These are phyloP conservation scores for Pseudoperonospora humuli DNA, from an alignment of 352 stramenopile species.

Conservation along the genomic window DNA sequence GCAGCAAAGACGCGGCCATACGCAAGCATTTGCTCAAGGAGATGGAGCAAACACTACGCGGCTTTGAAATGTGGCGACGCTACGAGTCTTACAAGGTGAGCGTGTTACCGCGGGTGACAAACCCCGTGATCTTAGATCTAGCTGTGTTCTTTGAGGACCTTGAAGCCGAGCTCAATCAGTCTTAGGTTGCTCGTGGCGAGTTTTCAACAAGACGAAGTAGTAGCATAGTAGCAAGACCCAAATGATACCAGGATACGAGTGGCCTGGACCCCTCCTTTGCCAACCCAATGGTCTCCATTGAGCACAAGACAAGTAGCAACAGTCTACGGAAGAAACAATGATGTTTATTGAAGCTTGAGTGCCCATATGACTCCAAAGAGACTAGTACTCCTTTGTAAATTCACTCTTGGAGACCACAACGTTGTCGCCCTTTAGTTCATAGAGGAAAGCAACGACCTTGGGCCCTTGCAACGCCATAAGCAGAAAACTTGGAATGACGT, in stretches of 20 bases:
- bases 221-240: constrained; percentile 22
- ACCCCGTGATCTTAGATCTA: constrained; percentile 61
- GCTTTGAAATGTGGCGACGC: constrained; percentile 83
- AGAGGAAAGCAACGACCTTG: constrained; percentile 97
- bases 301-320: constrained; percentile 21
- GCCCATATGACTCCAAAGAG: background rate
- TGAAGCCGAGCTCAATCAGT: constrained; percentile 41
- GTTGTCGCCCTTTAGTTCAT: constrained; percentile 85
- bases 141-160: constrained; percentile 70
- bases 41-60: constrained; percentile 78
- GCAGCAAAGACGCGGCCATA: constrained; percentile 60
- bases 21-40: constrained; percentile 69
- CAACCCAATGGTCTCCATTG: constrained; percentile 10
- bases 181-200: constrained; percentile 11
- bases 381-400: constrained; percentile 65
- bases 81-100: constrained; percentile 64
- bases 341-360: constrained; percentile 8
- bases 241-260: constrained; percentile 19
- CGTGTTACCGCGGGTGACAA: constrained; percentile 69
- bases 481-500: constrained; percentile 94
- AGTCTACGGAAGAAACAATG: constrained; percentile 7
- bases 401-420: constrained; percentile 87
- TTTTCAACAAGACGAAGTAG: constrained; percentile 13
- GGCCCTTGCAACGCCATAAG: constrained; percentile 95
- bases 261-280: no score